These are phyloP conservation scores for Erysimum pusillum DNA, from an alignment of 441 rosid genomes.

Conservation along the genomic window DNA sequence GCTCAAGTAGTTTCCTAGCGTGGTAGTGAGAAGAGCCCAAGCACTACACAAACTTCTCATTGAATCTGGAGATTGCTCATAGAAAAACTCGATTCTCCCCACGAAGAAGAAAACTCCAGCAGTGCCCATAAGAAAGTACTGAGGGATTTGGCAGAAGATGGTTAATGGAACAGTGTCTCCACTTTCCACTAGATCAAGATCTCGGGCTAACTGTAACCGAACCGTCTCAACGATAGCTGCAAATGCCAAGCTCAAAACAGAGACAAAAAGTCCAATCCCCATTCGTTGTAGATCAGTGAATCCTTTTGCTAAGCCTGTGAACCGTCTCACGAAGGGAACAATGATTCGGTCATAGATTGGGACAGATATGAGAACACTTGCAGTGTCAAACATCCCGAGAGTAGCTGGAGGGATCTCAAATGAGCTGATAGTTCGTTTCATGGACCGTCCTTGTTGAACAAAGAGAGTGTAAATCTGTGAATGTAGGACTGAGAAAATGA, in stretches of 20 bases:
- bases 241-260: constrained; percentile 31
- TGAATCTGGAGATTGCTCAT: constrained; percentile 70
- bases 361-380: constrained; percentile 53
- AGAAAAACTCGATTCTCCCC: constrained; percentile 65
- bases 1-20: constrained; percentile 65
- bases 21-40: constrained; percentile 55
- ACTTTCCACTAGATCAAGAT: constrained; percentile 8
- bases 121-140: constrained; percentile 61
- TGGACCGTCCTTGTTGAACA: constrained; percentile 71
- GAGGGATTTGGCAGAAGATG: constrained; percentile 65
- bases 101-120: constrained; percentile 63
- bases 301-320: constrained; percentile 47
- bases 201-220: constrained; percentile 25
- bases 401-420: constrained; percentile 67
- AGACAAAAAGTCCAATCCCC: constrained; percentile 59
- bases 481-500: constrained; percentile 58
- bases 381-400: constrained; percentile 60
- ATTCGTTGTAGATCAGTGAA: constrained; percentile 55
- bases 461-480: constrained; percentile 61
- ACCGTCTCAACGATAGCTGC: constrained; percentile 34
- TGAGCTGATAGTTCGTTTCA: constrained; percentile 48
- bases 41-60: constrained; percentile 68
- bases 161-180: constrained; percentile 48
- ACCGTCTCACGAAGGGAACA: constrained; percentile 43
- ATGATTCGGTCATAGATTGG: constrained; percentile 51